These are phyloP conservation scores for Aspergillus pseudotamarii DNA, from an alignment of 2,329 filamentous ascomycete genomes.

Conservation along the genomic window DNA sequence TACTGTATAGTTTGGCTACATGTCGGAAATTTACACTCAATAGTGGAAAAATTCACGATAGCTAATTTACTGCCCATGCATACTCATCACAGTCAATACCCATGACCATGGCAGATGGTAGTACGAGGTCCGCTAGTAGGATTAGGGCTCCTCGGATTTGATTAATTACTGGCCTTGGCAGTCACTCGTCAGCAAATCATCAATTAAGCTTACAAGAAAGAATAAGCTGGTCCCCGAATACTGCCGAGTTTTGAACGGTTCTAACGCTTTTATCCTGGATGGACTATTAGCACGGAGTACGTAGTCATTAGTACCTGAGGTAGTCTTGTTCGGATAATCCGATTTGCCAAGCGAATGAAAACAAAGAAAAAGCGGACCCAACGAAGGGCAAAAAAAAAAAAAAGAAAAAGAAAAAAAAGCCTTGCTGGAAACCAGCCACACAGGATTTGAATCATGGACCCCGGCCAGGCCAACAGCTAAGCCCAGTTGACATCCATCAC, in stretches of 20 bases:
- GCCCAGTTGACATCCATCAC: constrained; percentile 1
- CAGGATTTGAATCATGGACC: background rate
- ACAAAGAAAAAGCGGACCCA: background rate
- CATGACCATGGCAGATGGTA: background rate
- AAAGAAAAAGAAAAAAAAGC: background rate
- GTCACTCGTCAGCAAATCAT: background rate
- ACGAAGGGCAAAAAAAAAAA: background rate
- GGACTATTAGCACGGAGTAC: background rate
- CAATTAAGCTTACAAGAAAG: background rate
- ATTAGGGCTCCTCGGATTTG: background rate
- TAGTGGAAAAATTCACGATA: background rate
- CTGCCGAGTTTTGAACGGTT: background rate
- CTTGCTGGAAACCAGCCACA: background rate
- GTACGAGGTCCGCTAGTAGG: background rate
- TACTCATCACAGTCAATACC: background rate
- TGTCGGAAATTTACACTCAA: background rate
- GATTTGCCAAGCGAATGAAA: background rate
- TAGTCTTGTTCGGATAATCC: background rate
- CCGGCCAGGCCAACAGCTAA: background rate
- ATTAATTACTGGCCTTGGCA: background rate
- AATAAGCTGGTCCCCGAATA: background rate
- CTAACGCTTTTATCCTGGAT: background rate
- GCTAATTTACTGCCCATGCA: background rate
- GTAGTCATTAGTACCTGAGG: constrained; percentile 9
- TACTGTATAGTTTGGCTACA: background rate